These are phyloP conservation scores for Sarocladiaceae sp. DNA, from an alignment of 2,329 filamentous ascomycete species.

Conservation along the genomic window DNA sequence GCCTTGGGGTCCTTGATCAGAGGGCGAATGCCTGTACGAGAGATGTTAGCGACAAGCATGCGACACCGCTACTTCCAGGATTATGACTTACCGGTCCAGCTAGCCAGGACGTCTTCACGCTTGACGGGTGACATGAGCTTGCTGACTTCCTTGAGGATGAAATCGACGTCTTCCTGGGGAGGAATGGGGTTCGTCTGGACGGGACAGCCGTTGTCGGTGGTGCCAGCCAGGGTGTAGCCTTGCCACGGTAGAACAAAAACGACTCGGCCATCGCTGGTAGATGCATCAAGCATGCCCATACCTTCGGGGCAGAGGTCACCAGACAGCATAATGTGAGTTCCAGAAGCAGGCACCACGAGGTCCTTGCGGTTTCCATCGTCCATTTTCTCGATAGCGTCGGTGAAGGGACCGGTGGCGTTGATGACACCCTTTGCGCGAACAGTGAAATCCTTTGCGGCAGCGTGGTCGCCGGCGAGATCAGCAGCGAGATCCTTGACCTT, in stretches of 20 bases:
- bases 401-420: slow-evolving; percentile 79
- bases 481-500: slow-evolving; percentile 51
- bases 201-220: slow-evolving; percentile 67
- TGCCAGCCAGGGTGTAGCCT: slow-evolving; percentile 78
- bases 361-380: slow-evolving; percentile 63
- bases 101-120: slow-evolving; percentile 68
- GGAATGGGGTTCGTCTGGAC: slow-evolving; percentile 66
- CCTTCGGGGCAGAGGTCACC: slow-evolving; percentile 72
- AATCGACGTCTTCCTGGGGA: slow-evolving; percentile 71
- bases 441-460: slow-evolving; percentile 51
- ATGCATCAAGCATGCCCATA: slow-evolving; percentile 77
- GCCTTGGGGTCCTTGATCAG: slow-evolving; percentile 76
- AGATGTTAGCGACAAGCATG: not conserved
- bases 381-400: slow-evolving; percentile 73
- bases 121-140: slow-evolving; percentile 70
- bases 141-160: slow-evolving; percentile 73
- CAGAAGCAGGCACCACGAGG: slow-evolving; percentile 74
- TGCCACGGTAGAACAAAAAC: slow-evolving; percentile 87
- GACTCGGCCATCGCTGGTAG: slow-evolving; percentile 77
- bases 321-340: slow-evolving; percentile 77
- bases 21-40: slow-evolving; percentile 55
- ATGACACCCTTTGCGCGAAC: slow-evolving; percentile 74
- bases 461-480: slow-evolving; percentile 50
- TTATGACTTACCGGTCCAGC: slow-evolving; percentile 62
- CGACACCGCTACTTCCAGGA: not conserved